A percentile compares a stretch with the other conserved stretches of the same genome.
phyloP scores from a whole-genome alignment of 805 yeast genomes.

The Saccharomycopsis babjevae region DNA sequence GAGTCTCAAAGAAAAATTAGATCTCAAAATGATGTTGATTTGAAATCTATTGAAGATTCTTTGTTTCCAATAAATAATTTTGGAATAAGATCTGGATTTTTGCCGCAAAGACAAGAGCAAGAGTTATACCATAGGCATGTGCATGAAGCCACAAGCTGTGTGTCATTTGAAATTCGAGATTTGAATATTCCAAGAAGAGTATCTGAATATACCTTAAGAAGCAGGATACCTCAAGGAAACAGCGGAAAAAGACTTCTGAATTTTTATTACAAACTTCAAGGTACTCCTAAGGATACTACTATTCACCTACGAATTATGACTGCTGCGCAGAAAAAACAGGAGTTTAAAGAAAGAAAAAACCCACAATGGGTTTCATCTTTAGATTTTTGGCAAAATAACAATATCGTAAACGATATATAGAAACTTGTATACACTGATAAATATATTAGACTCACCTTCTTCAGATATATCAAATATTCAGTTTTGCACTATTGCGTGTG shows the following conservation, averaged over 20 bases:
- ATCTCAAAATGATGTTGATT: background rate
- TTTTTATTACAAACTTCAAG: background rate
- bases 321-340: background rate
- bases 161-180: background rate
- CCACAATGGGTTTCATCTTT: background rate
- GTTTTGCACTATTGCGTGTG: background rate
- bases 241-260: background rate
- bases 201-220: background rate
- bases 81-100: constrained; percentile 8
- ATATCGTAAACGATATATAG: background rate
- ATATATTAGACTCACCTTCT: background rate
- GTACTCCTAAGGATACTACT: background rate
- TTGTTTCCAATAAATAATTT: constrained; percentile 5
- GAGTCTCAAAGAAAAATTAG: background rate
- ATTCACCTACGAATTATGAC: background rate
- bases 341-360: background rate
- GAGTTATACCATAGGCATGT: constrained; percentile 1
- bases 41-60: constrained; percentile 1
- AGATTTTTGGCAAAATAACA: background rate
- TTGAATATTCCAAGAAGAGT: background rate
- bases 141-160: background rate
- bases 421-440: background rate
- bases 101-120: constrained; percentile 8
- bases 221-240: background rate
- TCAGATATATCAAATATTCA: background rate